Conservation (phyloP, 108 stramenopile genomes). For the Schizochytrium sp. region DNA sequence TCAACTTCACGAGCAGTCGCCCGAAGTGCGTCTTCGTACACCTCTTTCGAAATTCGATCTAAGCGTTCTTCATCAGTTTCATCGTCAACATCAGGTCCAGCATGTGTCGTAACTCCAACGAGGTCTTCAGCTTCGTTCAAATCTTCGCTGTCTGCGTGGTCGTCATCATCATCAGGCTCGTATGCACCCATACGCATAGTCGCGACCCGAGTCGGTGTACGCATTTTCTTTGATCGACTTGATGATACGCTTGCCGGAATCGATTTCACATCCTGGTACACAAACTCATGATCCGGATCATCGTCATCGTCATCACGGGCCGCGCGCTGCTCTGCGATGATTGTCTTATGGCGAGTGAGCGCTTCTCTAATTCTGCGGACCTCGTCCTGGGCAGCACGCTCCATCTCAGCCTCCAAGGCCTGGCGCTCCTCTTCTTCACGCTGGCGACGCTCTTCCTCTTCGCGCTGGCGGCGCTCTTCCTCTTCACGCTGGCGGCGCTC, state of each 20-base stretch:
- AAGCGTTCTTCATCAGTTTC: slow-evolving; percentile 18
- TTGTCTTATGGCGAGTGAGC: slow-evolving; percentile 1
- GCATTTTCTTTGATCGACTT: neutral
- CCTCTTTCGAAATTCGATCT: neutral
- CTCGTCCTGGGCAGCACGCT: neutral
- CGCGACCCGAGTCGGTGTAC: neutral
- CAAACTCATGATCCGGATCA: neutral
- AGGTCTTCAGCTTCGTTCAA: neutral
- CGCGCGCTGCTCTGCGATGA: slow-evolving; percentile 28
- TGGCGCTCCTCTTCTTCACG: slow-evolving; percentile 25
- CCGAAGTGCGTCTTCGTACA: slow-evolving; percentile 20
- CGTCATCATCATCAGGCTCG: neutral
- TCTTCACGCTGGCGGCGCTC: neutral
- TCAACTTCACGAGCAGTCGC: slow-evolving; percentile 2
- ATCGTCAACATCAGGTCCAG: neutral
- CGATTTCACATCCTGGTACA: neutral
- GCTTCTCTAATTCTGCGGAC: neutral
- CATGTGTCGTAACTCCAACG: neutral
- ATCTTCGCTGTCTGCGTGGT: neutral
- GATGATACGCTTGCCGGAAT: neutral
- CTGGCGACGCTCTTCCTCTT: neutral
- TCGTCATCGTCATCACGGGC: slow-evolving; percentile 6
- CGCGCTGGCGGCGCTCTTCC: neutral
- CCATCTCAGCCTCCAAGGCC: slow-evolving; percentile 4
- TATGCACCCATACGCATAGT: neutral